These are phyloP conservation scores for Rhodotorula sp. DNA, from an alignment of 1,284 basidiomycete genomes.

Conservation along the genomic window DNA sequence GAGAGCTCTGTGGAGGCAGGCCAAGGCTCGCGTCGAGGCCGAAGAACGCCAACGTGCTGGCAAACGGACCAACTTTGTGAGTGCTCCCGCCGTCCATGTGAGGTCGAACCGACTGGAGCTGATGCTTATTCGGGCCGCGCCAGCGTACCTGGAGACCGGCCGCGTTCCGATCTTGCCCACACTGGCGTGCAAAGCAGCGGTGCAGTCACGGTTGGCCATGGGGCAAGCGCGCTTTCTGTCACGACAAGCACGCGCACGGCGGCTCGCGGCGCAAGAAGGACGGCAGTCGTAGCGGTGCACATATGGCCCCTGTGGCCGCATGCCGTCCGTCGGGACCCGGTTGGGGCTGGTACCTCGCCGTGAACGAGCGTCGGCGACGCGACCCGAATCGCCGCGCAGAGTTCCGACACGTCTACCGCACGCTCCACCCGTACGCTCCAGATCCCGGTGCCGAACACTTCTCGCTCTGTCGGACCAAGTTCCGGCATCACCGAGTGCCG, in stretches of 20 bases:
- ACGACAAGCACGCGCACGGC: background rate
- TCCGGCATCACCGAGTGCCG: background rate
- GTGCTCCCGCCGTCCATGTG: background rate
- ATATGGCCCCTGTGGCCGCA: slow-evolving; percentile 44
- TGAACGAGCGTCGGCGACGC: slow-evolving; percentile 20
- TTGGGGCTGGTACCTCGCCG: slow-evolving; percentile 20
- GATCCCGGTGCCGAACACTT: background rate
- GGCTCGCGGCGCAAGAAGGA: too few relatives aligned
- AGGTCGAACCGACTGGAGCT: too few relatives aligned
- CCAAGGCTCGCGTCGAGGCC: slow-evolving; percentile 1
- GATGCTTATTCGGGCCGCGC: too few relatives aligned
- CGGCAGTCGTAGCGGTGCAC: background rate
- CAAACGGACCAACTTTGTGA: background rate
- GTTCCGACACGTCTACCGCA: background rate
- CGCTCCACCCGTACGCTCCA: background rate
- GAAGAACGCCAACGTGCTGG: background rate
- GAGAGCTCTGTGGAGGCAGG: background rate
- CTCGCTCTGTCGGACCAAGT: too few relatives aligned
- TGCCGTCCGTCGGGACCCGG: background rate
- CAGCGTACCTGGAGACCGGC: background rate
- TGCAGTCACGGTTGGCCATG: background rate
- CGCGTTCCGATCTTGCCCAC: background rate
- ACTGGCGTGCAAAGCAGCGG: background rate
- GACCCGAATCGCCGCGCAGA: background rate
- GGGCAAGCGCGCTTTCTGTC: background rate